Conservation (phyloP, 257 asterid species). For the Lithospermum erythrorhizon region DNA sequence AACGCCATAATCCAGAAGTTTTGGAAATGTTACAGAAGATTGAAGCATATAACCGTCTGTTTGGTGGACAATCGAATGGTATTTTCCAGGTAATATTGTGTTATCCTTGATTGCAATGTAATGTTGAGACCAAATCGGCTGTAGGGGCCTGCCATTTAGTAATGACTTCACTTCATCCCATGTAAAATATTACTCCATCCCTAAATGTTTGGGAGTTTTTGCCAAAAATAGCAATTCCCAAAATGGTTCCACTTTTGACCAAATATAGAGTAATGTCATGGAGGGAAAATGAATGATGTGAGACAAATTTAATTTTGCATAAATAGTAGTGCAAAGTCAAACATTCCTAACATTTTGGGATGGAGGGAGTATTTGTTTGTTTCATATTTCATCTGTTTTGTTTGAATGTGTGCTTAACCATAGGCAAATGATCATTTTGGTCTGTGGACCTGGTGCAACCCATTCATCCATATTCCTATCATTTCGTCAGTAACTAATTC, state of each 20-base stretch:
- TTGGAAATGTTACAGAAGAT: conserved; percentile 45
- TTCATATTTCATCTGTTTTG: not conserved
- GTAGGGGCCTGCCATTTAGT: not conserved
- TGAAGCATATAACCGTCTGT: conserved; percentile 67
- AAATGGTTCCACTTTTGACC: too few species aligned
- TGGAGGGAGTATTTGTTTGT: too few species aligned
- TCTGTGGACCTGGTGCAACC: not conserved
- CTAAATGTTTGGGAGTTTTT: too few species aligned
- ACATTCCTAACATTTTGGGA: too few species aligned
- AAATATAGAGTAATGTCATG: too few species aligned
- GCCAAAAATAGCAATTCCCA: too few species aligned
- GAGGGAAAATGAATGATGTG: too few species aligned
- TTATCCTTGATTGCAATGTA: not conserved
- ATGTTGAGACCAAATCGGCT: not conserved
- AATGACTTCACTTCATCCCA: not conserved
- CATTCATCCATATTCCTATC: not conserved
- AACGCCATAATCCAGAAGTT: conserved; percentile 29
- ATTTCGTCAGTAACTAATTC: not conserved
- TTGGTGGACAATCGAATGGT: conserved; percentile 44
- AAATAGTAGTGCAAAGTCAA: too few species aligned
- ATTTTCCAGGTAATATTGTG: conserved; percentile 55
- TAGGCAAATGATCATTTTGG: not conserved
- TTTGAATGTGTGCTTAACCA: not conserved
- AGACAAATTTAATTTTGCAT: too few species aligned
- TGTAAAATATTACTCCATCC: too few species aligned